A percentile compares a stretch with the other conserved stretches of the same genome.
Evolutionary conservation across 768 basidiomycete species (phyloP).

Genomic region (Chiua virens): DNA sequence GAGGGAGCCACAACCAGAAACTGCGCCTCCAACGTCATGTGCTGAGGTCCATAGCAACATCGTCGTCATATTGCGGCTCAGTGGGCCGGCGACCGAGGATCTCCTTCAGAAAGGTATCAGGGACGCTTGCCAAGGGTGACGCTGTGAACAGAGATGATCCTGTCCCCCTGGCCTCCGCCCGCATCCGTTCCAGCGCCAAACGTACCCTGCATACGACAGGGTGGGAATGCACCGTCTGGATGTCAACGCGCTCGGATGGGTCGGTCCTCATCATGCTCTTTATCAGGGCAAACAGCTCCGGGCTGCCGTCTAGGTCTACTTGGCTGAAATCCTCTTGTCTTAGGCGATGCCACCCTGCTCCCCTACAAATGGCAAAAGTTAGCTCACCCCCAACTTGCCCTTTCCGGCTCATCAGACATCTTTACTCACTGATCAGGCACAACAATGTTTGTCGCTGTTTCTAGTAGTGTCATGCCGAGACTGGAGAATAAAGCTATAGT

Average conservation of each 20-base stretch:
- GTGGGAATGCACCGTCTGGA: slow-evolving; percentile 58
- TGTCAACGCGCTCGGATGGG: slow-evolving; percentile 56
- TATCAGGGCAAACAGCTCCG: slow-evolving; percentile 67
- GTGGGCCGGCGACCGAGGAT: slow-evolving; percentile 43
- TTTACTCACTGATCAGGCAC: slow-evolving; percentile 91
- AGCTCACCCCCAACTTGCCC: slow-evolving; percentile 11
- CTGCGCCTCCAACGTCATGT: slow-evolving; percentile 23
- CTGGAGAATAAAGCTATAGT: slow-evolving; percentile 41
- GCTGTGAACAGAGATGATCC: slow-evolving; percentile 48
- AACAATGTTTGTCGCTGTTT: slow-evolving; percentile 93
- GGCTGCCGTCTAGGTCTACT: slow-evolving; percentile 67
- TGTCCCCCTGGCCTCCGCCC: slow-evolving; percentile 36
- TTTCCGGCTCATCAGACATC: not conserved
- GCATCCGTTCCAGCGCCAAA: slow-evolving; percentile 56
- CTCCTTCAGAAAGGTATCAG: slow-evolving; percentile 62
- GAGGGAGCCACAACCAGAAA: not conserved
- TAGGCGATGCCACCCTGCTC: slow-evolving; percentile 90
- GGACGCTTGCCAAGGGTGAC: slow-evolving; percentile 63
- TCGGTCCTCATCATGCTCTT: slow-evolving; percentile 76
- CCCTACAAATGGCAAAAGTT: slow-evolving; percentile 50
- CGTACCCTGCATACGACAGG: slow-evolving; percentile 65
- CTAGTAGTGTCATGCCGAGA: slow-evolving; percentile 94
- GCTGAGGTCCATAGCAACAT: slow-evolving; percentile 42
- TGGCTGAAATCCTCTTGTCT: slow-evolving; percentile 90
- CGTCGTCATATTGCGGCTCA: slow-evolving; percentile 14